Evolutionary conservation across 768 basidiomycete species (phyloP), one percentile per base, ranked within the genome.

Genomic region (Tricholoma matsutake): DNA sequence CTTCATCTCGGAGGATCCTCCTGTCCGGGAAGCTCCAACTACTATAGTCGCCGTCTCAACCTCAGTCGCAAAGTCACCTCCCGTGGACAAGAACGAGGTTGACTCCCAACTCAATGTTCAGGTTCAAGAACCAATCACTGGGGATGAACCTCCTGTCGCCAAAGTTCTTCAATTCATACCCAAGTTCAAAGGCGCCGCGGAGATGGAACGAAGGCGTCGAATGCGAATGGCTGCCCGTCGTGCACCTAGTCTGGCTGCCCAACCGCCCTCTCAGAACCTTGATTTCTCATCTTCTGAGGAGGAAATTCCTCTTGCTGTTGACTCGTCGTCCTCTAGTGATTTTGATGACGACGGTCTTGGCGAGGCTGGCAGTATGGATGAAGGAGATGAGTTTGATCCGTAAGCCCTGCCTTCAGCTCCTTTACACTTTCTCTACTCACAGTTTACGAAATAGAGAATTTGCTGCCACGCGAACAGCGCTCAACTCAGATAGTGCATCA

Each of bases 351-450:
- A 80, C 41, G 78, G 76, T 7, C 60, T 67, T 28, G 77, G 76
- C 8, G 80, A 75, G 11, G 79, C 71, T 45, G 85, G 80, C 45
- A 81, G 76, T 57, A 79, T 83, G 73, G 84, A 85, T 64, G 88
- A 87, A 54, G 85, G 76, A 1, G 88, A 91, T 63, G 90, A 89
- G 61, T 92, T 92, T 64, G 91, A 92, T 68, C 89, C 89, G 90
- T 92, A 70, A 68, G 88, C 77, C 3, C 31, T 18, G 29, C 5
- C 53, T 52, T 22, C 7, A 37, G 13, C 22, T 5, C 16, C 34
- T 25, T n/a, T 2, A 14, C 47, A 32, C 28, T 41, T 14, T 37
- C 55, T 18, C 49, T 56, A 20, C 43, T 58, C 29, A 61, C 31
- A 31, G 6, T 29, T 2, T 9, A 18, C 61, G 47, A 47, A 43